Base-by-base conservation (phyloP, 2,329 filamentous ascomycete genomes). In the Ophiocordyceps polyrhachis-furcata region DNA sequence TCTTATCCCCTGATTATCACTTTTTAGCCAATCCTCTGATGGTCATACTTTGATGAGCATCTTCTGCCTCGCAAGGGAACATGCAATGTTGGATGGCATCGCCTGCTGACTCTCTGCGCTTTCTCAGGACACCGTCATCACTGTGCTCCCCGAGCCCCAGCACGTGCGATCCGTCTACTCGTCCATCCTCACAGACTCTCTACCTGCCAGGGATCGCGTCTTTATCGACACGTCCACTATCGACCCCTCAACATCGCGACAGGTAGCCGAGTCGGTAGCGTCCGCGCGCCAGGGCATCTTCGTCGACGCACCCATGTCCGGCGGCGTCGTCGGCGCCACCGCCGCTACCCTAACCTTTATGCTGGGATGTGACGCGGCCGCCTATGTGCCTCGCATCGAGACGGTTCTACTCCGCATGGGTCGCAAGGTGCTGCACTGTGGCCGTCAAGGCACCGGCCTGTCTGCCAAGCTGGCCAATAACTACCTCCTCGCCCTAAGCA, bases 221-320 rank as follows among this genome's bases (percentile, higher is more conserved):
- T 95, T 93, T 61, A 91, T 98, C 57, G 91, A 98, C 62, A 89
- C 83, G 62, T 96, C 89, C 4, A 98, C 91, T 15, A 96, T 98
- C 57, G 91, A 96, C 62, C 87, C 88, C 0, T 77, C 78, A 29
- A 85, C 87, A 2, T 95, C 88, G 1, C 76, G 76, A 37, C 73
- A 78, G 51, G 81, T 96, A 5, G 86, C 87, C 20, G 69, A 77
- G 48, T 71, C 73, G 21, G 79, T 93, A 2, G 49, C 62, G 46
- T 73, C 73, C 5, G 76, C 76, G 1, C 69, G 74, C 1, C 74
- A 81, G 57, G 84, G 84, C 44, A 72, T 71, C 44, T 95, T 96
- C 56, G 79, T 95, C 47, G 91, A 98, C 58, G 89, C 91, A 3
- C 91, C 91, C 41, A 94, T 98, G 81, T 96, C 89, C 0, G 91